phyloP scores from a whole-genome alignment of 345 rosid species.

The Excoecaria cochinchinensis region DNA sequence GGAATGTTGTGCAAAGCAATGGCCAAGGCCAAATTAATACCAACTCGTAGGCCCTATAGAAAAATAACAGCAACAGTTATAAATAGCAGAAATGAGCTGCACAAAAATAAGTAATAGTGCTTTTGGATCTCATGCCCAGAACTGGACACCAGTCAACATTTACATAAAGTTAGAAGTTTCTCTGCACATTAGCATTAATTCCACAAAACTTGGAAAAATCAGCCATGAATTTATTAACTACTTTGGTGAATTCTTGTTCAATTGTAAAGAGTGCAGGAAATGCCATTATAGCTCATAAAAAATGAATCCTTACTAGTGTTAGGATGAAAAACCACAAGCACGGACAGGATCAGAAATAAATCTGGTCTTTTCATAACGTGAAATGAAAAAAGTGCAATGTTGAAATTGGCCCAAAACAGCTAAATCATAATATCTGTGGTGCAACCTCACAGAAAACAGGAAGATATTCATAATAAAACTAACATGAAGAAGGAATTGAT shows the following conservation, averaged over 20 bases:
- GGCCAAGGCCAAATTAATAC: slow-evolving; percentile 91
- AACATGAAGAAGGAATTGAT: not conserved
- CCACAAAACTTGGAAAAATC: not conserved
- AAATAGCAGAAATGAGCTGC: slow-evolving; percentile 9
- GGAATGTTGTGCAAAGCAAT: slow-evolving; percentile 99
- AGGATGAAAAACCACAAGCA: not conserved
- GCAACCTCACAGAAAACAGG: not conserved
- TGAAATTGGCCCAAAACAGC: not conserved
- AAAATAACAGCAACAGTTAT: slow-evolving; percentile 14
- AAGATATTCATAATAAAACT: not conserved
- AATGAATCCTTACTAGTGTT: not conserved
- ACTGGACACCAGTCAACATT: not conserved
- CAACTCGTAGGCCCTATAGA: slow-evolving; percentile 86
- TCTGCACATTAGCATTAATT: too few relatives aligned
- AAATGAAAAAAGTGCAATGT: not conserved
- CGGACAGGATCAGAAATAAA: not conserved
- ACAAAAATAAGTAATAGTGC: slow-evolving; percentile 1
- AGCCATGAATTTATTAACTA: not conserved
- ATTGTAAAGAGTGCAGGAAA: not conserved
- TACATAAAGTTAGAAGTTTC: not conserved
- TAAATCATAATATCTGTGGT: not conserved
- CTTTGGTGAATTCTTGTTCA: not conserved
- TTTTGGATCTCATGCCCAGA: not conserved
- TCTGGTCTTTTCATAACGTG: not conserved
- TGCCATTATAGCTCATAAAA: not conserved